phyloP scores from a whole-genome alignment of 208 protist species.

The Blechomonas ayalai region DNA sequence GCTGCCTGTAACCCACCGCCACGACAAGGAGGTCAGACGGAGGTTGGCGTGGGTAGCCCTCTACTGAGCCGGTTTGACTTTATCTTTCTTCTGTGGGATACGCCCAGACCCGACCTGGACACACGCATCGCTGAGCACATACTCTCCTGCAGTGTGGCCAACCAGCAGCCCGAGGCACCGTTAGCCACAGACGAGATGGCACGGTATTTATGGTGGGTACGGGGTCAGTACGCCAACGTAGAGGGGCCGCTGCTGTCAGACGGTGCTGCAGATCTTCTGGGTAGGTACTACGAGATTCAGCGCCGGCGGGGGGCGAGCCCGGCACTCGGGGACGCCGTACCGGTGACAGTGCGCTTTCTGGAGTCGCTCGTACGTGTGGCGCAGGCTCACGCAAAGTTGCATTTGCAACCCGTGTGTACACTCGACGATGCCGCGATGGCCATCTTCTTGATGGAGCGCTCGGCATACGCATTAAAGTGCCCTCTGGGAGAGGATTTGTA shows the following conservation, averaged over 20 bases:
- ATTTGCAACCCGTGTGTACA: conserved; percentile 70
- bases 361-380: conserved; percentile 93
- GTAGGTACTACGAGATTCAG: conserved; percentile 70
- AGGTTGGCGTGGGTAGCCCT: conserved; percentile 92
- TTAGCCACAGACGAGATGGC: conserved; percentile 54
- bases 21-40: conserved; percentile 38
- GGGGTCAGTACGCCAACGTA: conserved; percentile 50
- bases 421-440: conserved; percentile 82
- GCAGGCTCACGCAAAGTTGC: conserved; percentile 94
- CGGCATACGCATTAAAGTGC: conserved; percentile 76
- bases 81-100: conserved; percentile 93
- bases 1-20: conserved; percentile 93
- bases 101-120: conserved; percentile 78
- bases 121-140: conserved; percentile 82
- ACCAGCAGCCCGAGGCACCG: conserved; percentile 13
- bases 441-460: conserved; percentile 84
- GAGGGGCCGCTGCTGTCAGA: conserved; percentile 70
- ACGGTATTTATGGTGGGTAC: conserved; percentile 73
- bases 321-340: conserved; percentile 74
- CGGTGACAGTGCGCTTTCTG: conserved; percentile 94
- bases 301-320: conserved; percentile 61
- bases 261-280: conserved; percentile 58
- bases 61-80: conserved; percentile 97
- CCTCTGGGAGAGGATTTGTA: conserved; percentile 53
- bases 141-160: conserved; percentile 38